A percentile compares a stretch with the other conserved stretches of the same genome.
Conservation (phyloP, 1,284 basidiomycete genomes). For the Cryptococcus sp. region DNA sequence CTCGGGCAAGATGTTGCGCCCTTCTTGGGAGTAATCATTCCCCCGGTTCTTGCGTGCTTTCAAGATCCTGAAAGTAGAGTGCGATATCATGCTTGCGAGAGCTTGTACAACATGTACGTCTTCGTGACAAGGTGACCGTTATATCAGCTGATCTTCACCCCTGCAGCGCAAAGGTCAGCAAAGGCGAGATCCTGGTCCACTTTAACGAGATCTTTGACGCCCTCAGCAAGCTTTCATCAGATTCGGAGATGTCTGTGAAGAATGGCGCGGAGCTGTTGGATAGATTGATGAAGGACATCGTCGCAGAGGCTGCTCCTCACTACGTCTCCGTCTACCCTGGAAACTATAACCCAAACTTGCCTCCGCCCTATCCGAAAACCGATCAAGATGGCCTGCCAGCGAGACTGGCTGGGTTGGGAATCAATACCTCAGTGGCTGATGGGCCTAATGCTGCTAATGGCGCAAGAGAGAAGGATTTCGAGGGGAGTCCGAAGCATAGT, state of each 20-base stretch:
- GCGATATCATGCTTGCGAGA: conserved; percentile 80
- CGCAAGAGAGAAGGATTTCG: conserved; percentile 9
- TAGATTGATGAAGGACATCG: conserved; percentile 94
- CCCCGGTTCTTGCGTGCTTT: conserved; percentile 89
- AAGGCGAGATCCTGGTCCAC: conserved; percentile 93
- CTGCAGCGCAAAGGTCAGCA: conserved; percentile 83
- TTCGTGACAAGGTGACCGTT: background rate
- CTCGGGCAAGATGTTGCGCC: conserved; percentile 89
- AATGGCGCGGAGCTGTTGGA: conserved; percentile 99
- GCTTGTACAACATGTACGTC: conserved; percentile 85
- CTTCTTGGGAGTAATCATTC: conserved; percentile 90
- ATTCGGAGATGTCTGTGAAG: conserved; percentile 95
- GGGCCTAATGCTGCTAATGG: background rate
- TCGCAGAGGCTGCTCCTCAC: conserved; percentile 91
- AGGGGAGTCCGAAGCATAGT: conserved; percentile 13
- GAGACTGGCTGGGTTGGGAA: conserved; percentile 44
- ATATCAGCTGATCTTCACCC: background rate
- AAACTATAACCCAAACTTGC: conserved; percentile 37
- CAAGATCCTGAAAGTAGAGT: conserved; percentile 93
- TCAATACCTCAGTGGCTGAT: background rate
- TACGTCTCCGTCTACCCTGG: conserved; percentile 83
- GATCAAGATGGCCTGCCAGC: conserved; percentile 5
- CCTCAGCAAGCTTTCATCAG: conserved; percentile 93
- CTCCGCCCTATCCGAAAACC: conserved; percentile 13
- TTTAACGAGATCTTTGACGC: conserved; percentile 99